phyloP scores from a whole-genome alignment of 371 early-diverging fungal genomes.

The Mucor indicus region DNA sequence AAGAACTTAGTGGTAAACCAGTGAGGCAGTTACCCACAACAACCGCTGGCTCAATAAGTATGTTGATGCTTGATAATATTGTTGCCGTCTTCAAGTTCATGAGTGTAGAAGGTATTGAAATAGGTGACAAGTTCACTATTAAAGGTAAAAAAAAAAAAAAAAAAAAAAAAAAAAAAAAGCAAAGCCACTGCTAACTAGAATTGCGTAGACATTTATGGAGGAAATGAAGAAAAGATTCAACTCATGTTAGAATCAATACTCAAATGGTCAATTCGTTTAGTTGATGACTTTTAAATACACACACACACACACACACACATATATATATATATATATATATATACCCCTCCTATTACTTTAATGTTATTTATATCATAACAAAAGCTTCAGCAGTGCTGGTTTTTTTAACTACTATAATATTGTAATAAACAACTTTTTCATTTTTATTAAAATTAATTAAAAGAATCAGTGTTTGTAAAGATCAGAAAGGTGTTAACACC shows the following conservation, averaged over 20 bases:
- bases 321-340: slow-evolving; percentile 58
- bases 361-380: too few relatives aligned
- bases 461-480: background rate
- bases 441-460: too few relatives aligned
- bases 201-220: slow-evolving; percentile 51
- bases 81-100: slow-evolving; percentile 60
- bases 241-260: slow-evolving; percentile 48
- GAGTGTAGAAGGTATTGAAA: slow-evolving; percentile 50
- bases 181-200: background rate
- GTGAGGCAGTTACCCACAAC: slow-evolving; percentile 31
- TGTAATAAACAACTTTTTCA: background rate
- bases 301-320: slow-evolving; percentile 87
- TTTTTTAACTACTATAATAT: too few relatives aligned
- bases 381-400: too few relatives aligned
- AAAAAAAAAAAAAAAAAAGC: background rate
- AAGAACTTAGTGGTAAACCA: slow-evolving; percentile 47
- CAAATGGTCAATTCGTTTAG: slow-evolving; percentile 15
- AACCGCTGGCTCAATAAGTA: slow-evolving; percentile 30
- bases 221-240: slow-evolving; percentile 55
- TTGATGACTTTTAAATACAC: slow-evolving; percentile 34
- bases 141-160: slow-evolving; percentile 30
- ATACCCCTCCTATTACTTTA: background rate
- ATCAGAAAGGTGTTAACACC: slow-evolving; percentile 39
- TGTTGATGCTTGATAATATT: slow-evolving; percentile 50
- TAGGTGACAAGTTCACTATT: slow-evolving; percentile 49